Percentiles rank a stretch among this genome's conserved stretches.
These are phyloP conservation scores for Penicillium verrucosum DNA, from an alignment of 2,329 filamentous ascomycete species.

Conservation along the genomic window DNA sequence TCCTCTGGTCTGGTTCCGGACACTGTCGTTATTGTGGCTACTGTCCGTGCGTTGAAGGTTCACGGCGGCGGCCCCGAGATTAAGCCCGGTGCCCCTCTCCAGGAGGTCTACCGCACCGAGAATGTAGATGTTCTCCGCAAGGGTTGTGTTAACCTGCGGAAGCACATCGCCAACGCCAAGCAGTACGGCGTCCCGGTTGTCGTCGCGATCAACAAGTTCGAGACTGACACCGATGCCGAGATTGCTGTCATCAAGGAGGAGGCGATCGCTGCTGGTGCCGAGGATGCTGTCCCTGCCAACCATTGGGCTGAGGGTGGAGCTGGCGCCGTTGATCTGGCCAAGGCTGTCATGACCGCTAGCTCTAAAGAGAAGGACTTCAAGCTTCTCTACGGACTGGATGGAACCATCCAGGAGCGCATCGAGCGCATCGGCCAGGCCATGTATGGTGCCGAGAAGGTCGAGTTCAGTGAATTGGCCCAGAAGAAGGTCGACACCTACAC, in stretches of 20 bases:
- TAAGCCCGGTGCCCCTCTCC: constrained; percentile 77
- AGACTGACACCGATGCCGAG: constrained; percentile 90
- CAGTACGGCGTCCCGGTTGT: constrained; percentile 89
- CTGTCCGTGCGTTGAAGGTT: constrained; percentile 91
- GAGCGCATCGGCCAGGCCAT: constrained; percentile 86
- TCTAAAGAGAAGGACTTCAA: constrained; percentile 83
- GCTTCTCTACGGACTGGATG: constrained; percentile 77
- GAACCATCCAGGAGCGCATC: constrained; percentile 81
- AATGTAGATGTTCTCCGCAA: constrained; percentile 86
- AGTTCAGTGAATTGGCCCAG: constrained; percentile 90
- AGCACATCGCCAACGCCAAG: constrained; percentile 89
- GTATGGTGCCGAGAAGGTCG: constrained; percentile 87
- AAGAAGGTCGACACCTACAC: constrained; percentile 96
- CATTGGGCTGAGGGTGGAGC: constrained; percentile 96
- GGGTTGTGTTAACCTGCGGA: constrained; percentile 90
- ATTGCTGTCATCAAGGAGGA: constrained; percentile 86
- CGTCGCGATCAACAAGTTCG: constrained; percentile 95
- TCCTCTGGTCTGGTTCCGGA: constrained; percentile 90
- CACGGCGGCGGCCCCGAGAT: constrained; percentile 96
- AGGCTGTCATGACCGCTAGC: constrained; percentile 77
- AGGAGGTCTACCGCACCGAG: constrained; percentile 86
- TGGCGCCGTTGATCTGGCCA: constrained; percentile 83
- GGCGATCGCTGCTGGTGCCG: constrained; percentile 83
- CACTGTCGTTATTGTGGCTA: constrained; percentile 91
- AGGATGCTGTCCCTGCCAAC: constrained; percentile 89